Evolutionary conservation across 2,329 filamentous ascomycete genomes (phyloP).

Genomic region (Meredithiella fracta): DNA sequence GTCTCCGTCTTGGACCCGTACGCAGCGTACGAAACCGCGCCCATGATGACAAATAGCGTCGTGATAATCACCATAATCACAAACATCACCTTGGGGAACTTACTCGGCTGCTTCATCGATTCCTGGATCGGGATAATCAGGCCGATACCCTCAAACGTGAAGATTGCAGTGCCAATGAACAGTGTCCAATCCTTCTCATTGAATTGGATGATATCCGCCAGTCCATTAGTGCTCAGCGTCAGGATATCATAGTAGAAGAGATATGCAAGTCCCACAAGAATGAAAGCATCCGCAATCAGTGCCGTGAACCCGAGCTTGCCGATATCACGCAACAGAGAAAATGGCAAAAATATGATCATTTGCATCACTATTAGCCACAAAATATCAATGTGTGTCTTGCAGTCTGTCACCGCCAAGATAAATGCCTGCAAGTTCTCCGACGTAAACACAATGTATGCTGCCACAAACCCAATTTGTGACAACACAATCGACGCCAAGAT

Average conservation of each 20-base stretch:
- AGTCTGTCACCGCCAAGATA: conserved; percentile 77
- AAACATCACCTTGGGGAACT: conserved; percentile 78
- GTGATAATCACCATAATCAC: conserved; percentile 93
- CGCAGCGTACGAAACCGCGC: conserved; percentile 85
- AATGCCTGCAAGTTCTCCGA: conserved; percentile 92
- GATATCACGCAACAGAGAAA: conserved; percentile 89
- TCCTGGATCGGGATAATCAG: conserved; percentile 97
- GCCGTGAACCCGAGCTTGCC: conserved; percentile 94
- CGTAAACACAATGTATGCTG: conserved; percentile 93
- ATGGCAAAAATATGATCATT: conserved; percentile 84
- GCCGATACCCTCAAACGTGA: conserved; percentile 95
- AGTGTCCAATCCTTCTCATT: conserved; percentile 87
- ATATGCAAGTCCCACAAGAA: conserved; percentile 79
- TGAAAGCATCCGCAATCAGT: conserved; percentile 84
- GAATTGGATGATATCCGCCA: conserved; percentile 79
- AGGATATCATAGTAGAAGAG: conserved; percentile 90
- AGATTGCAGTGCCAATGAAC: conserved; percentile 97
- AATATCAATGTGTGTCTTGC: conserved; percentile 65
- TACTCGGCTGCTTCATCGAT: conserved; percentile 79
- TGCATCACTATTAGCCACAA: conserved; percentile 86
- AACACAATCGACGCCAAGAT: conserved; percentile 88
- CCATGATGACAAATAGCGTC: conserved; percentile 76
- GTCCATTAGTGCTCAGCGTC: conserved; percentile 58
- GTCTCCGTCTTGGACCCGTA: conserved; percentile 93
- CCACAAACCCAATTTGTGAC: conserved; percentile 87